Base-by-base conservation (phyloP, 345 rosid genomes). In the Eucalyptus dawsonii region DNA sequence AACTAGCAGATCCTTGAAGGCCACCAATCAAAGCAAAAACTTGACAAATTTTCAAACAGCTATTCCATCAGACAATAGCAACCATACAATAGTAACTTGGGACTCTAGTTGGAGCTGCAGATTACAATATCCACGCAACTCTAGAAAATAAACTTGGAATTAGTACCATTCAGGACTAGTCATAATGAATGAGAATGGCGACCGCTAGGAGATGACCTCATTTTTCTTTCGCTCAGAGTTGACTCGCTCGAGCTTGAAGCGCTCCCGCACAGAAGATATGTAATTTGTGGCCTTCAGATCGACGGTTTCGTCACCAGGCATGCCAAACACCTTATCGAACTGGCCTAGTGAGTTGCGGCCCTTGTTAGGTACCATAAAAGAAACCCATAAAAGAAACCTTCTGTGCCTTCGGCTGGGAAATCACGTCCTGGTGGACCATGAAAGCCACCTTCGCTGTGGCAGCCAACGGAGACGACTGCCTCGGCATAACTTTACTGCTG, bases 191-290 rank as follows among this genome's bases (percentile, higher is more conserved):
- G 87, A 51, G 4, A 37, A 19, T 9, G 83, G 47, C 17, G 19
- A 14, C 50, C 4, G 10, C 88, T 72, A 37, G 53, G 72, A 56
- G 62, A 60, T 8, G 40, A 90, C 89, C 62, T 92, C 92, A 44
- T 37, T 60, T 67, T 80, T 88, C 44, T 81, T 65, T 56, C 86
- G 50, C 80, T 92, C 94, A 0, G 93, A 92, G 88, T 90, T 88
- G 90, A n/a, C 8, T 54, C 92, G 80, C 89, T 95, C 95, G 80
- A 91, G 95, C 92, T 93, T 94, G 93, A 94, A 94, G 80, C 97
- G 94, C 65, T 94, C 95, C 86, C 90, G 94, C 89, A 94, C 96
- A 7, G 94, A 90, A 81, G 93, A 89, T 88, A 95, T 95, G 90
- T 93, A 94, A 50, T 49, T 89, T 11, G 94, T 86, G 80, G 96